phyloP scores from a whole-genome alignment of 2,329 filamentous ascomycete genomes.

The Ambrosiella xylebori region DNA sequence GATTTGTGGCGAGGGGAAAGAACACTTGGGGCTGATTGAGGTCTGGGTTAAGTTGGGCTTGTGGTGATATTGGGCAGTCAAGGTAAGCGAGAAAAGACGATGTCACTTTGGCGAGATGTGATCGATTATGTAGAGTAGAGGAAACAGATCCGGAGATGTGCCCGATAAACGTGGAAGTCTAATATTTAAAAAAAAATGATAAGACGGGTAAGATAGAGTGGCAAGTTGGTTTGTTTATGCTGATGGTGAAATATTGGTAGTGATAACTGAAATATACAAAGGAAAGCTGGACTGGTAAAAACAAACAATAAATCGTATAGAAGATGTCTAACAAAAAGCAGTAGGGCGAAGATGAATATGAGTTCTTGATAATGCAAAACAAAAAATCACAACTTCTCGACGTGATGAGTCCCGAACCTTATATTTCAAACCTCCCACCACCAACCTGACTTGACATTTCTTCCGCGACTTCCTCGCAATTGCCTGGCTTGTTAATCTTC shows the following conservation, averaged over 20 bases:
- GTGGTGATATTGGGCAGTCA: too few relatives aligned
- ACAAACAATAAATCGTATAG: neutral
- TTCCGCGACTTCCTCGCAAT: neutral
- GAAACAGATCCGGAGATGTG: too few relatives aligned
- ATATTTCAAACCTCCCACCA: neutral
- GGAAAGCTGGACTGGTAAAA: neutral
- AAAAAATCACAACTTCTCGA: neutral
- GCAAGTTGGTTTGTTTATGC: neutral
- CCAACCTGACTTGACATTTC: neutral
- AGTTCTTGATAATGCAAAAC: neutral
- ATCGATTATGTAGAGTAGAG: too few relatives aligned
- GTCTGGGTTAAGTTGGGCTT: too few relatives aligned
- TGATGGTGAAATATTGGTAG: neutral
- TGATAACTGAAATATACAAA: neutral
- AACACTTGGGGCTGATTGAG: too few relatives aligned
- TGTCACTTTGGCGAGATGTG: too few relatives aligned
- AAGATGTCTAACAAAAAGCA: neutral
- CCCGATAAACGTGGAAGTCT: neutral
- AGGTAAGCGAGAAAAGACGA: too few relatives aligned
- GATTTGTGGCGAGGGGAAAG: too few relatives aligned
- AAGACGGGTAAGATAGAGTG: neutral
- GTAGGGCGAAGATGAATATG: neutral
- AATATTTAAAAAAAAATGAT: too few relatives aligned
- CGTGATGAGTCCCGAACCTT: neutral
- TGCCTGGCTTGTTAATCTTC: neutral